Evolutionary conservation across 2,329 filamentous ascomycete genomes (phyloP), one percentile per base, ranked within the genome.

Genomic region (Byssochlamys sp.): DNA sequence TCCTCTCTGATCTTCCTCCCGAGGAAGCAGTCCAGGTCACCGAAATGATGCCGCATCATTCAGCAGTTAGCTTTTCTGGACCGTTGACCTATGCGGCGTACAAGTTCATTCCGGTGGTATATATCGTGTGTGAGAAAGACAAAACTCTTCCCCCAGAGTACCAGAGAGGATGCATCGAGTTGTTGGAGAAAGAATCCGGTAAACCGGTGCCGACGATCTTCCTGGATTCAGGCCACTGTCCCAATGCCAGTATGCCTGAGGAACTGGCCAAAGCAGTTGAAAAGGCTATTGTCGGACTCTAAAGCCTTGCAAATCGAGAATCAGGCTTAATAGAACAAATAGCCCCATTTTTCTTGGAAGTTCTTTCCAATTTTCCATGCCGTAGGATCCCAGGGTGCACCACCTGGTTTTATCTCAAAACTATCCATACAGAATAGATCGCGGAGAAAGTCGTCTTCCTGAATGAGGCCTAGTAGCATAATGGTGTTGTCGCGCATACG

Each of bases 311-410:
- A 9, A 24, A 45, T 45, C 19, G 39, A 6, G 39, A 9, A 9
- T 19, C 9, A 14, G 3, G 6, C 2, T 45, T 45, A 45, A 19
- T 45, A 24, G 14, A 68, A 68, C n/a, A 71, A 39, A 59, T 66
- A 73, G 4, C 71, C 72, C 73, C 71, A 75, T 59, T 75, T 74
- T 9, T 61, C 58, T 27, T 60, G 65, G 59, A 73, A 75, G 6
- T 61, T 63, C 52, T 64, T 65, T 28, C 67, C 63, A 28, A 74
- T 73, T 25, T 57, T 68, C 71, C 71, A 75, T 14, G 65, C 67
- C 33, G 55, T 59, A 4, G 69, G 67, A 63, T 75, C 69, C 69
- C 71, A 74, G 9, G 63, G 58, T 12, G 60, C 61, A 1, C 56
- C 56, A 1, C 69, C 69, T 3, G 55, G 57, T n/a, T 59, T 60